A percentile compares a stretch with the other conserved stretches of the same genome.
Conservation (phyloP, 306 rosid species). For the Lathyrus oleraceus region DNA sequence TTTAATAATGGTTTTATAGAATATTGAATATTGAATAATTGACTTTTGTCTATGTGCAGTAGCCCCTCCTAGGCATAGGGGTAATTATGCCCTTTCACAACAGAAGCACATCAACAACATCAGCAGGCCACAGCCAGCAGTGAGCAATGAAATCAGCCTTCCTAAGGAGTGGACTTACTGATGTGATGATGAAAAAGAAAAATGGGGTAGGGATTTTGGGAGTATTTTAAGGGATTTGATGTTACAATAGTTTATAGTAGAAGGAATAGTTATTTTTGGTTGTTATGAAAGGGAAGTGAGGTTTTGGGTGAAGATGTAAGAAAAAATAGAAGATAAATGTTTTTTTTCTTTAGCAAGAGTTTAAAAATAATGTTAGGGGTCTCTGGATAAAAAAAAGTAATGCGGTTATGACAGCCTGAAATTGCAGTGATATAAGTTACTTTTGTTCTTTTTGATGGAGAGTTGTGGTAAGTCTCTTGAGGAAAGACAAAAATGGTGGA, state of each 20-base stretch:
- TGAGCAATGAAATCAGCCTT: slow-evolving; percentile 60
- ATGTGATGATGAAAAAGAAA: background rate
- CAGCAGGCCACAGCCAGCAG: slow-evolving; percentile 38
- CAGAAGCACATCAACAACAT: slow-evolving; percentile 40
- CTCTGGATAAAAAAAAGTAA: slow-evolving; percentile 10
- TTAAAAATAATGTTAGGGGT: slow-evolving; percentile 34
- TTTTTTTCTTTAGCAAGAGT: slow-evolving; percentile 1
- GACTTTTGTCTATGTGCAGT: slow-evolving; percentile 40
- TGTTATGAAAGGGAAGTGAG: background rate
- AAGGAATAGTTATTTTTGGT: slow-evolving; percentile 27
- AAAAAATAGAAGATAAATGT: background rate
- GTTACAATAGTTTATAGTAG: slow-evolving; percentile 31
- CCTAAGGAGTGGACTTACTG: slow-evolving; percentile 92
- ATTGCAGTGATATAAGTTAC: slow-evolving; percentile 34
- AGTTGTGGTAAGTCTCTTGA: slow-evolving; percentile 10
- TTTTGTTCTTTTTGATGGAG: slow-evolving; percentile 44
- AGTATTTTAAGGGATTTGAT: background rate
- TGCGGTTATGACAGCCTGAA: slow-evolving; percentile 19
- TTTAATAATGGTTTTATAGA: background rate
- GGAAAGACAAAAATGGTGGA: slow-evolving; percentile 33
- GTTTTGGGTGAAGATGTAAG: background rate
- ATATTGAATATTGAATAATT: slow-evolving; percentile 11
- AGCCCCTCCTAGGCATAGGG: slow-evolving; percentile 35
- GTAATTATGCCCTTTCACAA: slow-evolving; percentile 29
- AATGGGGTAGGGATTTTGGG: slow-evolving; percentile 6